Percentiles rank a stretch among this genome's conserved stretches.
Evolutionary conservation across 441 rosid species (phyloP).

Genomic region (Biscutella laevigata): DNA sequence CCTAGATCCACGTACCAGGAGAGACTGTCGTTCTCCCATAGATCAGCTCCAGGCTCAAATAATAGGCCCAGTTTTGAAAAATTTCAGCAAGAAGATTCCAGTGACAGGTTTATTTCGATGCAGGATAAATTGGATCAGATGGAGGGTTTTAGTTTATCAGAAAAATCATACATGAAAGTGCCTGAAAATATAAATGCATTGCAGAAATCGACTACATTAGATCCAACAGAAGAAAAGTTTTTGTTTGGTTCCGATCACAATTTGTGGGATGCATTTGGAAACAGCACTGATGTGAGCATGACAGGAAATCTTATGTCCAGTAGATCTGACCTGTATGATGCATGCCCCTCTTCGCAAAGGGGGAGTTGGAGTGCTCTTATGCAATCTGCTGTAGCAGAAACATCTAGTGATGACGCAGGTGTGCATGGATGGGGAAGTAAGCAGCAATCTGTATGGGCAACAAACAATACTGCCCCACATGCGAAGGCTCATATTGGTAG

Average conservation of each 20-base stretch:
- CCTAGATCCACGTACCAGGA: slow-evolving; percentile 43
- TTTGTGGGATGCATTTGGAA: slow-evolving; percentile 74
- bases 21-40: slow-evolving; percentile 29
- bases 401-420: slow-evolving; percentile 19
- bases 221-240: slow-evolving; percentile 87
- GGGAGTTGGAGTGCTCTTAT: slow-evolving; percentile 99
- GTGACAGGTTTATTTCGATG: slow-evolving; percentile 30
- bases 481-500: neutral
- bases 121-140: slow-evolving; percentile 36
- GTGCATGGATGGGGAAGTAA: slow-evolving; percentile 7
- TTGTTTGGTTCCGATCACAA: slow-evolving; percentile 81
- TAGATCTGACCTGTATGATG: slow-evolving; percentile 34
- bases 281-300: slow-evolving; percentile 35
- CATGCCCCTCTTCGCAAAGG: slow-evolving; percentile 65
- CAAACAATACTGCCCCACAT: neutral
- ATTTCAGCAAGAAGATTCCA: slow-evolving; percentile 36
- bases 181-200: slow-evolving; percentile 30
- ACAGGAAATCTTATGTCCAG: slow-evolving; percentile 39
- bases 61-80: slow-evolving; percentile 37
- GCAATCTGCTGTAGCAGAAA: slow-evolving; percentile 44
- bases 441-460: no score
- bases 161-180: slow-evolving; percentile 38
- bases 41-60: slow-evolving; percentile 36
- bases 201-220: slow-evolving; percentile 57
- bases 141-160: slow-evolving; percentile 34